A percentile compares a stretch with the other conserved stretches of the same genome.
These are phyloP conservation scores for Tolypocladium inflatum DNA, from an alignment of 2,329 filamentous ascomycete species.

Conservation along the genomic window DNA sequence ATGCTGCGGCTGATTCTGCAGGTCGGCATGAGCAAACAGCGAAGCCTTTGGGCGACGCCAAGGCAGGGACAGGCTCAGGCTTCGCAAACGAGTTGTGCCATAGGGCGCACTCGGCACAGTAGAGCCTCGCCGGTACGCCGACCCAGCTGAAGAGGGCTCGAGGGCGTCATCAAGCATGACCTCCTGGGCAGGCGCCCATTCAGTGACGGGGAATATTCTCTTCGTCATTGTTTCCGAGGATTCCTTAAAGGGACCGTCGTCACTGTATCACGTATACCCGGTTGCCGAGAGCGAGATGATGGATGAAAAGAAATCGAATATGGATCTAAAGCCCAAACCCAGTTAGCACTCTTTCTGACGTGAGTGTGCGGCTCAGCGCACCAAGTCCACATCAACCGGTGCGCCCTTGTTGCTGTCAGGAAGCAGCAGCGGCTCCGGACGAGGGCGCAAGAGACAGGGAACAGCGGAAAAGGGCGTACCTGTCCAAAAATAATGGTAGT, in stretches of 20 bases:
- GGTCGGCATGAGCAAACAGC: constrained; percentile 23
- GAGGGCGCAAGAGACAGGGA: not conserved
- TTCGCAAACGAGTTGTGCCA: constrained; percentile 31
- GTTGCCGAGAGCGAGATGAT: not conserved
- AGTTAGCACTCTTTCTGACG: not conserved
- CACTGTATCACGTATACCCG: not conserved
- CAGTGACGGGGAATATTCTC: constrained; percentile 28
- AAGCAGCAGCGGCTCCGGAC: not conserved
- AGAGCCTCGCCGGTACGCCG: constrained; percentile 1
- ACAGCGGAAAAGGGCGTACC: not conserved
- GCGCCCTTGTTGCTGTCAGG: not conserved
- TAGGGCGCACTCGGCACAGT: constrained; percentile 13
- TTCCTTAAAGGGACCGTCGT: not conserved
- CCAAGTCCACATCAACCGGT: not conserved
- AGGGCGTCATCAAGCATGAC: constrained; percentile 31
- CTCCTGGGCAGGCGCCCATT: constrained; percentile 34
- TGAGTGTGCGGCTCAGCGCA: not conserved
- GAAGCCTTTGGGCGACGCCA: constrained; percentile 40
- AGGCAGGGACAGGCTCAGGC: constrained; percentile 39
- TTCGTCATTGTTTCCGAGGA: constrained; percentile 17
- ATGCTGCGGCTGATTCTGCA: constrained; percentile 16
- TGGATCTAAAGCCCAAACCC: not conserved
- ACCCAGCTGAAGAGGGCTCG: not conserved
- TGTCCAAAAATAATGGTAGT: not conserved
- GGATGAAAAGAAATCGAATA: not conserved